Conservation (phyloP, 345 rosid genomes). For the Punica granatum region DNA sequence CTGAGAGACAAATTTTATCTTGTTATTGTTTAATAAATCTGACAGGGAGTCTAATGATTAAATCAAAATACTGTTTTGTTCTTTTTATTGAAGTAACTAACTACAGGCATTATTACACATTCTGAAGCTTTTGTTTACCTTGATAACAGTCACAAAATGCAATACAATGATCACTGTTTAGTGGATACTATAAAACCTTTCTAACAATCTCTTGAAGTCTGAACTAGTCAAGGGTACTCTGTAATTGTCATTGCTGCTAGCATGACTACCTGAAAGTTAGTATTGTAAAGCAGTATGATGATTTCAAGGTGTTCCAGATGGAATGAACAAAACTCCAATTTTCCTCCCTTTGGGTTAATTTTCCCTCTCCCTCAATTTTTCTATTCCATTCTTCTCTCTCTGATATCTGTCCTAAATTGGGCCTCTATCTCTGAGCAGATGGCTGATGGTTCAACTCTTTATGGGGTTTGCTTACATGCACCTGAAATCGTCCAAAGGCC, state of each 20-base stretch:
- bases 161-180: neutral
- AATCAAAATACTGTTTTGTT: neutral
- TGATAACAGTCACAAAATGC: neutral
- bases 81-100: neutral
- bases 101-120: no score
- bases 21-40: neutral
- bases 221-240: neutral
- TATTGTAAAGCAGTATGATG: neutral
- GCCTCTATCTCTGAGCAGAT: constrained; percentile 36
- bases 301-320: neutral
- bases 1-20: neutral
- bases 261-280: neutral
- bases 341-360: neutral
- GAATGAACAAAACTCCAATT: neutral
- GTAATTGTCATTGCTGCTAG: neutral
- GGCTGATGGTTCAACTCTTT: constrained; percentile 83
- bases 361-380: neutral
- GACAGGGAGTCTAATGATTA: neutral
- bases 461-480: constrained; percentile 89
- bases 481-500: constrained; percentile 93
- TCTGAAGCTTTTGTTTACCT: no score
- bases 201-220: no score
- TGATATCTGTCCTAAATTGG: neutral
- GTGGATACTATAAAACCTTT: neutral
- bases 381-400: no score